A percentile compares a stretch with the other conserved stretches of the same genome.
Evolutionary conservation across 352 stramenopile genomes (phyloP).

Genomic region (Phytophthora rubi): DNA sequence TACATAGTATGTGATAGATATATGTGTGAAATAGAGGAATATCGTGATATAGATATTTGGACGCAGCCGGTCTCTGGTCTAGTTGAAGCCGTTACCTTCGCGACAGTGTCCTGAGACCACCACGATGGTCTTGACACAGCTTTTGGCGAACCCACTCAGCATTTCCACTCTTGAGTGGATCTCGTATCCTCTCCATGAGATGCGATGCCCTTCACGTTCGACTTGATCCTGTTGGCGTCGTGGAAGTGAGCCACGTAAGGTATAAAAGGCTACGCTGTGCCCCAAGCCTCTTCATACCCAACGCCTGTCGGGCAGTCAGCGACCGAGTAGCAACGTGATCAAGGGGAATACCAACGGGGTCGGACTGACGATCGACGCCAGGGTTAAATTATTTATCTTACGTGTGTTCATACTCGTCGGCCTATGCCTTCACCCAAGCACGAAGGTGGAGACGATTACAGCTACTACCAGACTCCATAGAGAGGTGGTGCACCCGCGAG

Average conservation of each 20-base stretch:
- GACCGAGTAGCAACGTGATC: slow-evolving; percentile 5
- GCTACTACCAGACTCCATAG: slow-evolving; percentile 31
- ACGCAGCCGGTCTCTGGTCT: slow-evolving; percentile 2
- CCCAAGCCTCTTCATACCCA: slow-evolving; percentile 21
- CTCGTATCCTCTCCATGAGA: too few relatives aligned
- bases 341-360: not conserved
- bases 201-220: too few relatives aligned
- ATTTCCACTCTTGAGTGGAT: slow-evolving; percentile 1
- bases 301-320: slow-evolving; percentile 12
- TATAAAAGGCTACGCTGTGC: slow-evolving; percentile 11
- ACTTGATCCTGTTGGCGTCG: not conserved
- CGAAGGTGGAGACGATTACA: slow-evolving; percentile 21
- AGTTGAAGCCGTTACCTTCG: slow-evolving; percentile 31
- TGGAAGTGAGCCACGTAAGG: not conserved
- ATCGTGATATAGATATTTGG: slow-evolving; percentile 1
- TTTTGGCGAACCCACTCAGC: not conserved
- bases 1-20: too few relatives aligned
- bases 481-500: slow-evolving; percentile 3
- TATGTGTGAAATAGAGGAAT: not conserved
- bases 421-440: slow-evolving; percentile 10
- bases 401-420: slow-evolving; percentile 13
- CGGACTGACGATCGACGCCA: slow-evolving; percentile 7
- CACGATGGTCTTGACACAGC: slow-evolving; percentile 4
- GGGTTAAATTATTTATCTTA: slow-evolving; percentile 3
- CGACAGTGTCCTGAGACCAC: slow-evolving; percentile 18